Conservation (phyloP, 805 yeast genomes). For the Yarrowia sp. region DNA sequence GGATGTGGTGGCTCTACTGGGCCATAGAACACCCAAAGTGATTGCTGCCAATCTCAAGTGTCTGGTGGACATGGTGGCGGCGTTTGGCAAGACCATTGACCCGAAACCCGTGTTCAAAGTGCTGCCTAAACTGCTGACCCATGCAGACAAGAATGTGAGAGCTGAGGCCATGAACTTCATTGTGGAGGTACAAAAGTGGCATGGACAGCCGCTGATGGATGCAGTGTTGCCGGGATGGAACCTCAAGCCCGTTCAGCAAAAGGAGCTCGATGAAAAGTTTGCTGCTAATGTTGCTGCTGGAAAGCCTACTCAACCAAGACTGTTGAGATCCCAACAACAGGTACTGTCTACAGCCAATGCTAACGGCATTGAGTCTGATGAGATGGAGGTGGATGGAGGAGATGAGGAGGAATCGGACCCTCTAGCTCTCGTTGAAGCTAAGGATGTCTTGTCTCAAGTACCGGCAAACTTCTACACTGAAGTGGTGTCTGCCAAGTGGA, state of each 20-base stretch:
- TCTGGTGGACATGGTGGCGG: conserved; percentile 51
- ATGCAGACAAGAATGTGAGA: conserved; percentile 84
- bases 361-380: conserved; percentile 31
- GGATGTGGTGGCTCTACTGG: conserved; percentile 58
- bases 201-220: conserved; percentile 60
- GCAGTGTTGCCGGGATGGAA: conserved; percentile 53
- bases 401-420: conserved; percentile 55
- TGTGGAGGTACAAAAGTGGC: conserved; percentile 69
- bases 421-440: conserved; percentile 67
- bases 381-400: conserved; percentile 31
- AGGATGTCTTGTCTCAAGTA: conserved; percentile 60
- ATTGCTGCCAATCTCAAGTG: conserved; percentile 66
- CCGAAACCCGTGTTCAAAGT: conserved; percentile 56
- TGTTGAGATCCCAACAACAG: conserved; percentile 53
- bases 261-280: conserved; percentile 71
- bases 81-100: conserved; percentile 62
- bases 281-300: conserved; percentile 44
- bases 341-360: conserved; percentile 39
- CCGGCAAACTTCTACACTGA: conserved; percentile 60
- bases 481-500: conserved; percentile 74
- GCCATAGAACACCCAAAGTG: conserved; percentile 71
- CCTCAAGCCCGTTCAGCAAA: conserved; percentile 88
- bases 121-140: conserved; percentile 70
- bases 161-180: conserved; percentile 69
- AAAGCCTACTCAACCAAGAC: conserved; percentile 50